Evolutionary conservation across 495 filamentous ascomycete genomes (phyloP).

Genomic region (Neurospora tetraspora): DNA sequence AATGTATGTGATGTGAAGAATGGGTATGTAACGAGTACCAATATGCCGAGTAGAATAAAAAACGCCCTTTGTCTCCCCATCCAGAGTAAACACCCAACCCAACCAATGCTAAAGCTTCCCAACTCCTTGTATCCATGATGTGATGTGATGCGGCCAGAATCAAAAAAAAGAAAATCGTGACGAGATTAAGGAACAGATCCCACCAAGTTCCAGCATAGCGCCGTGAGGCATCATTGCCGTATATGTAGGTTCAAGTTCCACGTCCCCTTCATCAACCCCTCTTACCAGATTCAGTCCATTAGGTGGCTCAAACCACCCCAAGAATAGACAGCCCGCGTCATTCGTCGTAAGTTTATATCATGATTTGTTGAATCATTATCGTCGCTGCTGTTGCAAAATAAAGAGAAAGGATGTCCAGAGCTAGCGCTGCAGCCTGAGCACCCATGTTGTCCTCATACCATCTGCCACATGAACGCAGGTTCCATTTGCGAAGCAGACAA

Average conservation of each 20-base stretch:
- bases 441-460: not conserved
- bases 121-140: not conserved
- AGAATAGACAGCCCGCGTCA: not conserved
- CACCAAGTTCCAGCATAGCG: not conserved
- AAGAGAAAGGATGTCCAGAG: not conserved
- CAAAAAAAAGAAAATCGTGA: not conserved
- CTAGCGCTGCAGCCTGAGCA: not conserved
- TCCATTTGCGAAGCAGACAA: not conserved
- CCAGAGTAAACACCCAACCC: not conserved
- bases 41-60: not conserved
- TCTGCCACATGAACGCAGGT: not conserved
- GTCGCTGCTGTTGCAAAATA: not conserved
- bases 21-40: not conserved
- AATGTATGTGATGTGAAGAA: conserved; percentile 1
- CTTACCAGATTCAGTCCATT: not conserved
- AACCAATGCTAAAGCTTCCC: not conserved
- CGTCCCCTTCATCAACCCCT: not conserved
- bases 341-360: not conserved
- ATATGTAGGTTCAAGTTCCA: not conserved
- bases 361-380: not conserved
- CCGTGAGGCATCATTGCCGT: not conserved
- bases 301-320: not conserved
- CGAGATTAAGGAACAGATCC: not conserved
- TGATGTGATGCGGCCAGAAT: not conserved
- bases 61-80: not conserved